Evolutionary conservation across 495 filamentous ascomycete species (phyloP), one percentile per base, ranked within the genome.

Genomic region (Poronia punctata): DNA sequence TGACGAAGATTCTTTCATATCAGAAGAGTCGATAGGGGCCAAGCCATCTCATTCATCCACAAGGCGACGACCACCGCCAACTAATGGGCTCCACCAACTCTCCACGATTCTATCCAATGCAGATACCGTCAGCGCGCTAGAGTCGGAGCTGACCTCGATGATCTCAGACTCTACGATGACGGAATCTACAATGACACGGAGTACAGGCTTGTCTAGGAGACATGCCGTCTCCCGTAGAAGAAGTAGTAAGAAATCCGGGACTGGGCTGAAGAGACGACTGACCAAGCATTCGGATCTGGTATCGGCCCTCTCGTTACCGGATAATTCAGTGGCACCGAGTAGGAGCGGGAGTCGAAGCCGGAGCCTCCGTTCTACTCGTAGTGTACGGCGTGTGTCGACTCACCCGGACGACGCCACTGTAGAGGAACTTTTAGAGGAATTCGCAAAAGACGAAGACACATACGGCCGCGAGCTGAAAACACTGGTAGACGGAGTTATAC

Each of bases 231-330:
- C 66, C 10, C 56, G 56, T 20, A 59, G 53, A 40, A 58, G 46
- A 46, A 71, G 68, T 34, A 54, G 61, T 31, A 67, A 59, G 45
- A n/a, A n/a, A n/a, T n/a, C n/a, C n/a, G n/a, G n/a, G n/a, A 51
- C 67, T 9, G 63, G 73, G 44, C 52, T 84, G 17, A 88, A 84
- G 52, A 77, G 86, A 49, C 75, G 84, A 42, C 74, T 92, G 11
- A 92, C 93, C 2, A 95, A 86, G 28, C 88, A 96, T 62, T 86
- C 86, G 9, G 93, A 97, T 60, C 70, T 97, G 11, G 84, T 97
- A 26, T 96, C 92, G 6, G 86, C 95, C 17, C 69, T 97, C 5
- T 97, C 93, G 0, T 63, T 83, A 30, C 78, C 86, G 2, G 75
- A 72, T 35, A 78, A 80, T 36, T 70, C 75, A 45, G 79, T 68